Percentiles rank a stretch among this genome's conserved stretches.
These are phyloP conservation scores for Cornus suecica DNA, from an alignment of 148 eudicot genomes.

Conservation along the genomic window DNA sequence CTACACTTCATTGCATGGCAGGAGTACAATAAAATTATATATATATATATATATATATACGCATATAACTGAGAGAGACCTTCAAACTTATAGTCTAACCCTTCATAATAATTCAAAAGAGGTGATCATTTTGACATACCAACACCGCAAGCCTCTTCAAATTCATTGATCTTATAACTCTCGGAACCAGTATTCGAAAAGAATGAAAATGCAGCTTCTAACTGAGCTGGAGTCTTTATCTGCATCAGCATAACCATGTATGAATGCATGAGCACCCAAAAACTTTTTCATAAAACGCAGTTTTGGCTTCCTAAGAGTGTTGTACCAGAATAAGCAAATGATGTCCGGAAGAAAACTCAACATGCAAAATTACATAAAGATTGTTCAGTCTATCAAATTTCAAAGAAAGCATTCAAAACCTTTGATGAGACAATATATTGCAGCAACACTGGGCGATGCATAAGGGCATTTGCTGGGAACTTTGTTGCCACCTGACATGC, in stretches of 20 bases:
- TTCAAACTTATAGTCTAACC: too few relatives aligned
- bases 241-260: constrained; percentile 23
- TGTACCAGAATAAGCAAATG: neutral
- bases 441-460: constrained; percentile 62
- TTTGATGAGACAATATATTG: constrained; percentile 64
- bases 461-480: constrained; percentile 82
- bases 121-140: constrained; percentile 44
- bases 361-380: neutral
- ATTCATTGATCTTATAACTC: constrained; percentile 48
- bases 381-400: neutral
- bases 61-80: too few relatives aligned
- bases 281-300: neutral
- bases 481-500: constrained; percentile 74
- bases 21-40: too few relatives aligned
- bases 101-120: neutral
- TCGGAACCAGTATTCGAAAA: constrained; percentile 59
- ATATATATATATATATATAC: too few relatives aligned
- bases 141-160: constrained; percentile 90
- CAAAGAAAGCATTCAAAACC: constrained; percentile 34
- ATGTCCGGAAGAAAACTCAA: neutral
- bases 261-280: neutral
- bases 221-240: constrained; percentile 89
- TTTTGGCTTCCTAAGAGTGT: too few relatives aligned
- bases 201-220: constrained; percentile 88
- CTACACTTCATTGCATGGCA: neutral